Evolutionary conservation across 176 grass and related monocot genomes (phyloP).

Genomic region (Musa beccarii): DNA sequence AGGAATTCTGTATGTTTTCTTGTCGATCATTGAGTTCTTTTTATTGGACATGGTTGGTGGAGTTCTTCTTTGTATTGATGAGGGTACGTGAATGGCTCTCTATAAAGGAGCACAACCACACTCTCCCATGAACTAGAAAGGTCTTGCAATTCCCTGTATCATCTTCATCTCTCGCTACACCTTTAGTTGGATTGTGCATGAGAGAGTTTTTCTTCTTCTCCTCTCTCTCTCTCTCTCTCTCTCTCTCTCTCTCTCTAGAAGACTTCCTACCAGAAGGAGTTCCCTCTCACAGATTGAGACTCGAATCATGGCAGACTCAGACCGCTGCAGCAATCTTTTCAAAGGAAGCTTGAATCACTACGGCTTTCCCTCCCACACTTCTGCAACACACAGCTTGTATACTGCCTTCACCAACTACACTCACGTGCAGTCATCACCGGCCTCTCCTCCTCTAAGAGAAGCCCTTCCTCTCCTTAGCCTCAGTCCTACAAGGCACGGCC

Average conservation of each 20-base stretch:
- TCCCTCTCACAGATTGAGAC: background rate
- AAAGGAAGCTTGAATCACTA: conserved; percentile 13
- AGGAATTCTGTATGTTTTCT: too few relatives aligned
- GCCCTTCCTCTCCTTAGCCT: conserved; percentile 66
- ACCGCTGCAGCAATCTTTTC: conserved; percentile 24
- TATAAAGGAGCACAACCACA: conserved; percentile 17
- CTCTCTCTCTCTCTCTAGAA: too few relatives aligned
- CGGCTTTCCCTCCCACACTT: background rate
- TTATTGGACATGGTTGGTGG: background rate
- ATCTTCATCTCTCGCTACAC: conserved; percentile 4
- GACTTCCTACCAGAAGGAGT: background rate
- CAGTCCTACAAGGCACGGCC: conserved; percentile 22
- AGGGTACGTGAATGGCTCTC: background rate
- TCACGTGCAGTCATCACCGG: conserved; percentile 26
- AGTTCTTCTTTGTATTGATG: background rate
- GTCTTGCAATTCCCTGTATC: conserved; percentile 34
- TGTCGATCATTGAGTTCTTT: too few relatives aligned
- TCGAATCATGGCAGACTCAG: conserved; percentile 3
- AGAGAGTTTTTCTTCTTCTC: background rate
- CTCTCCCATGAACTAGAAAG: conserved; percentile 21
- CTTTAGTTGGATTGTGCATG: too few relatives aligned
- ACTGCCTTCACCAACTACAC: background rate
- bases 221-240: background rate
- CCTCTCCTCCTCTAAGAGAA: conserved; percentile 60
- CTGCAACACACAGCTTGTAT: background rate